These are phyloP conservation scores for Geotrichum citri-aurantii DNA, from an alignment of 1,139 yeast species.

Conservation along the genomic window DNA sequence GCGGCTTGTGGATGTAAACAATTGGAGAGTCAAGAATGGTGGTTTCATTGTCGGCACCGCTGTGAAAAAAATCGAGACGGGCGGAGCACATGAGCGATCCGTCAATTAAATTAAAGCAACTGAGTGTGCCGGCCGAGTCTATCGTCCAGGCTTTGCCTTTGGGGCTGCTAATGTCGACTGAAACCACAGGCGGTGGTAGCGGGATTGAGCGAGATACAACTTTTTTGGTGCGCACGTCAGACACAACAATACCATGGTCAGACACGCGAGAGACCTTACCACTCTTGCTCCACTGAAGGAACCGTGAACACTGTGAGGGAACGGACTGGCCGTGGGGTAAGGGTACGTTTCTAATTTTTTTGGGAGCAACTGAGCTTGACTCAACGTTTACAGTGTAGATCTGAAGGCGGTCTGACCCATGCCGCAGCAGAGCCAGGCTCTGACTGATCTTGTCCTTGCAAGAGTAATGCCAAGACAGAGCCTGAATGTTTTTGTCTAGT, in stretches of 20 bases:
- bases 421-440: slow-evolving; percentile 15
- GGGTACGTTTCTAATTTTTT: slow-evolving; percentile 16
- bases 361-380: slow-evolving; percentile 7
- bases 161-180: slow-evolving; percentile 12
- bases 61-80: slow-evolving; percentile 5
- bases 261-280: slow-evolving; percentile 18
- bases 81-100: slow-evolving; percentile 2
- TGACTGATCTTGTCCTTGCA: slow-evolving; percentile 13
- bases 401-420: slow-evolving; percentile 14
- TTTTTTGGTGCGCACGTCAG: slow-evolving; percentile 18
- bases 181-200: slow-evolving; percentile 11
- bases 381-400: slow-evolving; percentile 17
- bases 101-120: slow-evolving; percentile 11
- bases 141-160: slow-evolving; percentile 15
- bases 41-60: not conserved
- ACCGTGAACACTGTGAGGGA: slow-evolving; percentile 11
- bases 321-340: slow-evolving; percentile 13
- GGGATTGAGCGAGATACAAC: slow-evolving; percentile 12
- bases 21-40: slow-evolving; percentile 17
- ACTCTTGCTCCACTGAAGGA: slow-evolving; percentile 19
- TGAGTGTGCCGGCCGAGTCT: slow-evolving; percentile 5
- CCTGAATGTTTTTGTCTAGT: slow-evolving; percentile 10
- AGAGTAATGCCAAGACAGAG: slow-evolving; percentile 19
- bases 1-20: slow-evolving; percentile 14
- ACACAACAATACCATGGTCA: slow-evolving; percentile 10